These are phyloP conservation scores for Cladosporium sp. DNA, from an alignment of 2,329 filamentous ascomycete species.

Conservation along the genomic window DNA sequence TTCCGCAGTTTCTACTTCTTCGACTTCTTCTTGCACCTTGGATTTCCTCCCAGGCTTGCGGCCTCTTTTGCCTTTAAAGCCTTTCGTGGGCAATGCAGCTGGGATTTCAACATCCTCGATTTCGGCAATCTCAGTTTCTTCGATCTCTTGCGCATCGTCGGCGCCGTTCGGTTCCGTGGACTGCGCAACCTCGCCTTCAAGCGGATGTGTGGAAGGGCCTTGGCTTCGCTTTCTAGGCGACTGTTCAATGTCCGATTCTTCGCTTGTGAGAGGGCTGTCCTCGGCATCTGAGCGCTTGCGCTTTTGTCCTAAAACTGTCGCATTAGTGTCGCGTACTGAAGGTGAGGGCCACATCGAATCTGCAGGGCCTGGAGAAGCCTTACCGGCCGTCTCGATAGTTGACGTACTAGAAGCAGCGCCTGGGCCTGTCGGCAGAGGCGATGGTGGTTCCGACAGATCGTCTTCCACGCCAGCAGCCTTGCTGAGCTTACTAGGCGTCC, in stretches of 20 bases:
- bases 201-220: slow-evolving; percentile 25
- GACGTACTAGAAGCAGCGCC: slow-evolving; percentile 38
- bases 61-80: slow-evolving; percentile 29
- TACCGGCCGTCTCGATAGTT: slow-evolving; percentile 26
- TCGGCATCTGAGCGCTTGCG: slow-evolving; percentile 48
- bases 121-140: slow-evolving; percentile 31
- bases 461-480: slow-evolving; percentile 54
- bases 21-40: slow-evolving; percentile 37
- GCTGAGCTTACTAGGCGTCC: slow-evolving; percentile 76
- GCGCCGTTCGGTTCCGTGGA: slow-evolving; percentile 29
- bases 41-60: slow-evolving; percentile 14
- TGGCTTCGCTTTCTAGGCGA: slow-evolving; percentile 40
- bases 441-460: slow-evolving; percentile 43
- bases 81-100: slow-evolving; percentile 23
- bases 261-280: slow-evolving; percentile 43
- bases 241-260: slow-evolving; percentile 39
- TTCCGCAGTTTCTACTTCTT: slow-evolving; percentile 35
- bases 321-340: neutral
- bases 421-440: slow-evolving; percentile 34
- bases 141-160: slow-evolving; percentile 40
- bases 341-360: neutral
- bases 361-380: slow-evolving; percentile 15
- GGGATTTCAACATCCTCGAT: slow-evolving; percentile 42
- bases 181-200: slow-evolving; percentile 20
- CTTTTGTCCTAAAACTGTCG: slow-evolving; percentile 40